Evolutionary conservation across 2,329 filamentous ascomycete species (phyloP).

Genomic region (Talaromyces sp.): DNA sequence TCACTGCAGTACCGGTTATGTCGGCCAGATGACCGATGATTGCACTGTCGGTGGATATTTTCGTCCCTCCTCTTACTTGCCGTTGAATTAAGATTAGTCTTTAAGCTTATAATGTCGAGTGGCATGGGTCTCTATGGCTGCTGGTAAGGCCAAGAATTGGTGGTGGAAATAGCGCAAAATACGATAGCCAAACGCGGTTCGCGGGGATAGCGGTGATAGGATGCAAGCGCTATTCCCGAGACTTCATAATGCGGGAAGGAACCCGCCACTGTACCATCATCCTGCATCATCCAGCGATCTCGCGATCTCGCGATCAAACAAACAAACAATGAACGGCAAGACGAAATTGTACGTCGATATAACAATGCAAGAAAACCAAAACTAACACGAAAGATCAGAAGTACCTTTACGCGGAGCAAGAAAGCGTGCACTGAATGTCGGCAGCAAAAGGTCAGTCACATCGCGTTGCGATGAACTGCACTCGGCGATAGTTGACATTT

Average conservation of each 20-base stretch:
- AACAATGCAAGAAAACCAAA: not conserved
- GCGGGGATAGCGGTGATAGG: not conserved
- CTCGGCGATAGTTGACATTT: not conserved
- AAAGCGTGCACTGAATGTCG: conserved; percentile 40
- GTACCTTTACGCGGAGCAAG: conserved; percentile 25
- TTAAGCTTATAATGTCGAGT: not conserved
- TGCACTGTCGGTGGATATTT: not conserved
- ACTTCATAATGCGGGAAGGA: not conserved
- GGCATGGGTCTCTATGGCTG: not conserved
- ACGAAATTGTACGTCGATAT: not conserved
- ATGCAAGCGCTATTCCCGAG: not conserved
- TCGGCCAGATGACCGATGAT: not conserved
- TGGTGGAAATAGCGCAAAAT: not conserved
- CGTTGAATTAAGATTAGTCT: not conserved
- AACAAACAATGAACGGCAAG: not conserved
- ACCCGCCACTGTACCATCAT: not conserved
- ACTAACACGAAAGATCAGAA: conserved; percentile 3
- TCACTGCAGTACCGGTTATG: not conserved
- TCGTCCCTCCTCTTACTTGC: not conserved
- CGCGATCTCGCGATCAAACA: too few species aligned
- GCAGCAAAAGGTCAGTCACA: conserved; percentile 34
- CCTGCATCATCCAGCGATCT: too few species aligned
- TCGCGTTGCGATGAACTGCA: not conserved
- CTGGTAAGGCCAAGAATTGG: not conserved
- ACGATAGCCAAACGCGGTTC: not conserved